A percentile compares a stretch with the other conserved stretches of the same genome.
Conservation (phyloP, 163 green algal genomes). For the Chlamydomonas reinhardtii region DNA sequence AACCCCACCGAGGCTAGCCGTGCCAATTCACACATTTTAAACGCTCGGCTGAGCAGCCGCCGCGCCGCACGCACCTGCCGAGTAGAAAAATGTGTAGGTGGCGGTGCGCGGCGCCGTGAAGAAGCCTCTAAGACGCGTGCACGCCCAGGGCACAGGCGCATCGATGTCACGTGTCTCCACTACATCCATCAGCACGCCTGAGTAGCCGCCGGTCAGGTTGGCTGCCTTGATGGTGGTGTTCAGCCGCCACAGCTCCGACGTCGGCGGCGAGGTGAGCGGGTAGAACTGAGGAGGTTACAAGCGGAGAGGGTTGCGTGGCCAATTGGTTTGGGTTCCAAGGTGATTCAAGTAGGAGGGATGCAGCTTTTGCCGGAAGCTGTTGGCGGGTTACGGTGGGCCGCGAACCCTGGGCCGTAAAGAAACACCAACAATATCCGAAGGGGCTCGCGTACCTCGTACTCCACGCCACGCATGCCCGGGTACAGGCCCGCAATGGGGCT, state of each 20-base stretch:
- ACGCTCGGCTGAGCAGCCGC: no score
- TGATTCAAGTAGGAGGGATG: no score
- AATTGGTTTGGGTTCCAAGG: no score
- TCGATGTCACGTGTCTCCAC: not conserved
- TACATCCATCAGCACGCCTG: not conserved
- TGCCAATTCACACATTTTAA: no score
- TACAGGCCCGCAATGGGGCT: not conserved
- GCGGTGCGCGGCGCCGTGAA: constrained; percentile 10
- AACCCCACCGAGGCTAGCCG: no score
- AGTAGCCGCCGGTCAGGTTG: no score
- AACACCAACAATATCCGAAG: no score
- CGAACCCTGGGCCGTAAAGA: no score
- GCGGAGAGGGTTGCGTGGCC: no score
- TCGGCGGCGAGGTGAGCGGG: not conserved
- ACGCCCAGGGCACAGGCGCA: not conserved
- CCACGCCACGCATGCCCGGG: not conserved
- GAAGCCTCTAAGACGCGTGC: not conserved
- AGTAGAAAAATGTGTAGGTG: not conserved
- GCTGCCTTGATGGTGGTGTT: not conserved
- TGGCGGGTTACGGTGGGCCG: no score
- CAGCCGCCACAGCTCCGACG: constrained; percentile 10
- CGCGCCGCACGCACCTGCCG: not conserved
- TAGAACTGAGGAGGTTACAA: not conserved
- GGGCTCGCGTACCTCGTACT: not conserved
- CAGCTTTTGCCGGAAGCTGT: no score